A percentile compares a stretch with the other conserved stretches of the same genome.
Conservation (phyloP, 345 rosid genomes). For the Euclidium syriacum region DNA sequence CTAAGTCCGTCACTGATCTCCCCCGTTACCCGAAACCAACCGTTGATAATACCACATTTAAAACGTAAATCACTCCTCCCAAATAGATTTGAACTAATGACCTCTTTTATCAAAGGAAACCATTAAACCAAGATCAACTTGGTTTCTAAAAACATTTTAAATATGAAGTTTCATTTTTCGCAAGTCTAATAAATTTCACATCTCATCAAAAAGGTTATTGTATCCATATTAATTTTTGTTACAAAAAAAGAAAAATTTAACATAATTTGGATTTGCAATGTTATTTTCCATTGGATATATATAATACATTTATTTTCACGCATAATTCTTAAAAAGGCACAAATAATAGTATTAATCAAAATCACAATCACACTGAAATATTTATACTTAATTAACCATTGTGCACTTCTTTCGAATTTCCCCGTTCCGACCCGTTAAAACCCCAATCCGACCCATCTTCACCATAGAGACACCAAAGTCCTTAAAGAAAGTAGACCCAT, state of each 20-base stretch:
- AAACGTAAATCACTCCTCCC: too few species aligned
- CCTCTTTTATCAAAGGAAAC: too few species aligned
- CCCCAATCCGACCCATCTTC: constrained; percentile 61
- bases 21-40: too few species aligned
- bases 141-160: too few species aligned
- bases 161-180: too few species aligned
- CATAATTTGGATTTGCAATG: background rate
- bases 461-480: constrained; percentile 70
- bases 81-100: too few species aligned
- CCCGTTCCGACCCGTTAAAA: constrained; percentile 47
- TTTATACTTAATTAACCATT: constrained; percentile 30
- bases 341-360: background rate
- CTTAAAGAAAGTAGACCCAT: constrained; percentile 39
- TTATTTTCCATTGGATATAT: background rate
- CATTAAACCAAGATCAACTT: too few species aligned
- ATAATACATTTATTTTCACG: constrained; percentile 1
- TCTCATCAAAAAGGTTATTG: too few species aligned
- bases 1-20: too few species aligned
- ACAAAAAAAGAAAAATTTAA: background rate
- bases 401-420: constrained; percentile 59
- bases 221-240: background rate
- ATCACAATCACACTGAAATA: background rate
- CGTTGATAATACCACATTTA: too few species aligned
- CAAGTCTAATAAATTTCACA: too few species aligned
- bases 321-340: background rate